phyloP scores from a whole-genome alignment of 768 basidiomycete genomes.

The Astraeus odoratus region DNA sequence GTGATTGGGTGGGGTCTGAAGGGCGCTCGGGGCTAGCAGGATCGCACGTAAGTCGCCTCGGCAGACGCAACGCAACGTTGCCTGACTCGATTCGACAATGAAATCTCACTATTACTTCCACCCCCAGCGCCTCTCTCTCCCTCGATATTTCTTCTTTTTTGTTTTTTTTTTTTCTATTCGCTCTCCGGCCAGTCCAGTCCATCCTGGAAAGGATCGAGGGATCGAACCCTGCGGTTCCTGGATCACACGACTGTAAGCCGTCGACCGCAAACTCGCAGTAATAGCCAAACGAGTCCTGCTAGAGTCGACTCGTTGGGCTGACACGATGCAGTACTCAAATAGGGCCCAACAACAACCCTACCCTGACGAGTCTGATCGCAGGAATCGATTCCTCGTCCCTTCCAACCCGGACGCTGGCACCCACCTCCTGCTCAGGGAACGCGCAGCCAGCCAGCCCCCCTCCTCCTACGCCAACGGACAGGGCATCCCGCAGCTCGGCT shows the following conservation, averaged over 20 bases:
- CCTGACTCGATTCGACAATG: neutral
- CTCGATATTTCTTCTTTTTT: too few relatives aligned
- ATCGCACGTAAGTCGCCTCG: constrained; percentile 1
- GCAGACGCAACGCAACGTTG: neutral
- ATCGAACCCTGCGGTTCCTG: constrained; percentile 6
- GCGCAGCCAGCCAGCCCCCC: constrained; percentile 68
- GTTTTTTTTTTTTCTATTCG: too few relatives aligned
- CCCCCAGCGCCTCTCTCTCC: too few relatives aligned
- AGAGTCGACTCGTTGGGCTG: constrained; percentile 2
- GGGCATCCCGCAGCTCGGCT: constrained; percentile 39
- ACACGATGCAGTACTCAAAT: constrained; percentile 29
- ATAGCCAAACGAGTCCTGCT: too few relatives aligned
- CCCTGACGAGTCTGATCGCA: constrained; percentile 51
- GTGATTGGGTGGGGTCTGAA: too few relatives aligned
- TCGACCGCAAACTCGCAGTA: constrained; percentile 3
- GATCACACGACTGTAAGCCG: constrained; percentile 14
- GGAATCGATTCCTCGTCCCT: constrained; percentile 49
- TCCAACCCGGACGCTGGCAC: constrained; percentile 37
- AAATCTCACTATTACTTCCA: too few relatives aligned
- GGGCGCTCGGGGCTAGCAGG: neutral
- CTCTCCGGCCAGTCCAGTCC: too few relatives aligned
- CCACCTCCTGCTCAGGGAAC: constrained; percentile 51
- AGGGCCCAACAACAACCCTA: constrained; percentile 27
- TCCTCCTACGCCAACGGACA: constrained; percentile 43
- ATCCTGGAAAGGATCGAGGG: neutral